These are phyloP conservation scores for Lanzia echinophila DNA, from an alignment of 2,329 filamentous ascomycete genomes.

Conservation along the genomic window DNA sequence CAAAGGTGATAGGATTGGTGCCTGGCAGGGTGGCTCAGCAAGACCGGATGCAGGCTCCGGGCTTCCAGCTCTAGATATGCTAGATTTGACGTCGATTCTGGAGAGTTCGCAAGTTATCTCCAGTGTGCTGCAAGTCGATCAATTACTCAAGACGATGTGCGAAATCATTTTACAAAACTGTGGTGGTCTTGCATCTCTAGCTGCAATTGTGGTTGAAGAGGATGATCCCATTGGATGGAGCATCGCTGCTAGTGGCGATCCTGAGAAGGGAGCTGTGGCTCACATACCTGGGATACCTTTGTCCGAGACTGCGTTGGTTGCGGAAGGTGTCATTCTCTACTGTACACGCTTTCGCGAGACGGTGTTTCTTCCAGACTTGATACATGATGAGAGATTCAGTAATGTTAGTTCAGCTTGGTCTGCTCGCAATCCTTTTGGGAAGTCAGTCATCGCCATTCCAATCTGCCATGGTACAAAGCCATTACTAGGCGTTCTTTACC, in stretches of 20 bases:
- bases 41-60: constrained; percentile 53
- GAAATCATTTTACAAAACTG: constrained; percentile 75
- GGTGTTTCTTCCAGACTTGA: constrained; percentile 66
- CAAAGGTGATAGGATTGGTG: constrained; percentile 52
- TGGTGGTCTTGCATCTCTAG: constrained; percentile 61
- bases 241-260: constrained; percentile 66
- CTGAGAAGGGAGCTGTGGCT: constrained; percentile 59
- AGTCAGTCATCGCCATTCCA: constrained; percentile 72
- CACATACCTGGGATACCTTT: constrained; percentile 61
- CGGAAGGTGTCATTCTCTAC: constrained; percentile 70
- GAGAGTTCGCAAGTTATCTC: constrained; percentile 75
- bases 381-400: constrained; percentile 70
- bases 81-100: constrained; percentile 72
- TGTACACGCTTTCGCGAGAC: constrained; percentile 69
- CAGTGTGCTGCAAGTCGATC: constrained; percentile 68
- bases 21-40: constrained; percentile 54
- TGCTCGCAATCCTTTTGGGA: constrained; percentile 60
- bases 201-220: constrained; percentile 68
- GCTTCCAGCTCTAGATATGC: constrained; percentile 72
- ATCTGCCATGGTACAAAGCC: constrained; percentile 67
- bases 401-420: constrained; percentile 67
- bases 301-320: constrained; percentile 60
- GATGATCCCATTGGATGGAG: constrained; percentile 53
- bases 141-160: constrained; percentile 72
- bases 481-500: constrained; percentile 67